Conservation (phyloP, 2,329 filamentous ascomycete genomes). For the Macrophomina phaseolina region DNA sequence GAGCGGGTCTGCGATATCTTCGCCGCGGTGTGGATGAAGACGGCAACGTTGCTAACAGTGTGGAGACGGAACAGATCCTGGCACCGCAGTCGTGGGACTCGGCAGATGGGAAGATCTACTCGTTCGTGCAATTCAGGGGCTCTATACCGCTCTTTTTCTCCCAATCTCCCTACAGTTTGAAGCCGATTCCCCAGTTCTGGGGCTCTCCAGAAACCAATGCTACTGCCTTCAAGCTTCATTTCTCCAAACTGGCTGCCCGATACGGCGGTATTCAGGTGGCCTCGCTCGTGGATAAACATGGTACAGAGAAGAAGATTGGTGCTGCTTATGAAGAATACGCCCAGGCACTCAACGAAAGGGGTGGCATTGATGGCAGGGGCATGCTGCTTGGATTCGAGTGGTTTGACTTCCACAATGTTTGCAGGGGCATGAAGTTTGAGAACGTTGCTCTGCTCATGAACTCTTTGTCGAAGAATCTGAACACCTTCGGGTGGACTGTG, state of each 20-base stretch:
- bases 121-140: slow-evolving; percentile 85
- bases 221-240: slow-evolving; percentile 78
- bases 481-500: slow-evolving; percentile 74
- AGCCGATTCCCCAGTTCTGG: slow-evolving; percentile 81
- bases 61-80: slow-evolving; percentile 95
- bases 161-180: slow-evolving; percentile 91
- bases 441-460: slow-evolving; percentile 84
- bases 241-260: slow-evolving; percentile 67
- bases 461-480: slow-evolving; percentile 69
- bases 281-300: slow-evolving; percentile 87
- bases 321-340: slow-evolving; percentile 75
- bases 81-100: slow-evolving; percentile 71
- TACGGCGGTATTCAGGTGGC: slow-evolving; percentile 82
- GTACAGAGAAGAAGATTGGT: slow-evolving; percentile 79
- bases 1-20: slow-evolving; percentile 87
- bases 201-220: slow-evolving; percentile 82
- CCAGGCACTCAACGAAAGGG: slow-evolving; percentile 66
- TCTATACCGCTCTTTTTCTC: slow-evolving; percentile 96
- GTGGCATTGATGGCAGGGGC: slow-evolving; percentile 55
- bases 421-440: slow-evolving; percentile 96
- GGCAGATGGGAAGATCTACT: slow-evolving; percentile 67
- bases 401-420: slow-evolving; percentile 96
- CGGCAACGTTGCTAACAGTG: slow-evolving; percentile 84
- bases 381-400: slow-evolving; percentile 76
- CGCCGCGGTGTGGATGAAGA: slow-evolving; percentile 89